These are phyloP conservation scores for Xylaria sp. DNA, from an alignment of 2,329 filamentous ascomycete species.

Conservation along the genomic window DNA sequence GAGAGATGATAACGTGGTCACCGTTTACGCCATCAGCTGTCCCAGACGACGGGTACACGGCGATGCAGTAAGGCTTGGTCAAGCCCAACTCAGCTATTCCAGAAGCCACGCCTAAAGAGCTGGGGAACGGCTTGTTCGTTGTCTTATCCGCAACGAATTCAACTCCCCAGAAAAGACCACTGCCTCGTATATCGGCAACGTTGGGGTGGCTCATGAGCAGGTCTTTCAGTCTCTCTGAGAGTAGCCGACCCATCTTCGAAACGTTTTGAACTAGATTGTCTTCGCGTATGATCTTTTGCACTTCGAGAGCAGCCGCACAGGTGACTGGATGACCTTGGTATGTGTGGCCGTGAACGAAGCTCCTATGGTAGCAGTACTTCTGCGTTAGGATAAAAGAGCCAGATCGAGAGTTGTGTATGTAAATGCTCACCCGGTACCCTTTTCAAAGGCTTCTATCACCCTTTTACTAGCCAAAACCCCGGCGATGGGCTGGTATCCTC, in stretches of 20 bases:
- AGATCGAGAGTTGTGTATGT: neutral
- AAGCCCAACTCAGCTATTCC: slow-evolving; percentile 37
- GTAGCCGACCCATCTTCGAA: slow-evolving; percentile 46
- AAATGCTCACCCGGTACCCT: slow-evolving; percentile 50
- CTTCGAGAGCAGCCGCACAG: slow-evolving; percentile 54
- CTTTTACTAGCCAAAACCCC: slow-evolving; percentile 65
- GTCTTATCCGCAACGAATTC: slow-evolving; percentile 57
- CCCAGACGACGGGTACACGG: slow-evolving; percentile 65
- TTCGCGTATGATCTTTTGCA: slow-evolving; percentile 53
- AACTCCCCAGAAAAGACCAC: slow-evolving; percentile 59
- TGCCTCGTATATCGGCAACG: slow-evolving; percentile 55
- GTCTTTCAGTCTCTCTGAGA: slow-evolving; percentile 46
- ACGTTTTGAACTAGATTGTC: slow-evolving; percentile 51
- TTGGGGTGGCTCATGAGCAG: slow-evolving; percentile 48
- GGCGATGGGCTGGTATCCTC: slow-evolving; percentile 71
- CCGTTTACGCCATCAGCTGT: slow-evolving; percentile 60
- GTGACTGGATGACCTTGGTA: slow-evolving; percentile 57
- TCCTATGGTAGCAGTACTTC: slow-evolving; percentile 8
- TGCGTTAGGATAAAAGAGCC: slow-evolving; percentile 11
- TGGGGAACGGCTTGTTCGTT: slow-evolving; percentile 53
- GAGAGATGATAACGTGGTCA: slow-evolving; percentile 77
- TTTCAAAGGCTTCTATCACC: slow-evolving; percentile 59
- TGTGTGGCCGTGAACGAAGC: slow-evolving; percentile 69
- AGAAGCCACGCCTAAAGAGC: slow-evolving; percentile 33
- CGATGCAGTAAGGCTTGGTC: slow-evolving; percentile 39